These are phyloP conservation scores for Colletotrichum siamense DNA, from an alignment of 2,329 filamentous ascomycete species.

Conservation along the genomic window DNA sequence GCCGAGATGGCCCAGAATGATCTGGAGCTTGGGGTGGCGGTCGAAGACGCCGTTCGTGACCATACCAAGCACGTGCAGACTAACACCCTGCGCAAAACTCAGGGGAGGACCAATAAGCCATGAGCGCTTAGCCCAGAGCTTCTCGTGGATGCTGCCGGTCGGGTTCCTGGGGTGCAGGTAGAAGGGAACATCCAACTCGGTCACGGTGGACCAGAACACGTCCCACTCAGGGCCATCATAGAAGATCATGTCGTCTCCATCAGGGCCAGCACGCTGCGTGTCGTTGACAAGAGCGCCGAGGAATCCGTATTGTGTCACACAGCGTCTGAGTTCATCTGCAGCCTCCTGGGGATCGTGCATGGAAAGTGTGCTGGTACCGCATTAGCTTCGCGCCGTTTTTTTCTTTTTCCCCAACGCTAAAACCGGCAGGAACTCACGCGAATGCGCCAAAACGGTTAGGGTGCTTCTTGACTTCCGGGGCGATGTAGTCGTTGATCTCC, in stretches of 20 bases:
- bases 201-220: background rate
- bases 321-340: slow-evolving; percentile 52
- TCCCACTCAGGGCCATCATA: background rate
- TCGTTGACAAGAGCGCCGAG: slow-evolving; percentile 49
- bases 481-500: slow-evolving; percentile 33
- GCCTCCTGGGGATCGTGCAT: background rate
- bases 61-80: background rate
- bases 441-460: slow-evolving; percentile 50
- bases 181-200: background rate
- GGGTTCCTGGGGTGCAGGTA: background rate
- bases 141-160: background rate
- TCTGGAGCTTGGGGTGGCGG: background rate
- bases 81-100: background rate
- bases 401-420: background rate
- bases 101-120: background rate
- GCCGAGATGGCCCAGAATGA: background rate
- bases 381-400: background rate
- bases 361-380: background rate
- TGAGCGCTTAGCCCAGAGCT: background rate
- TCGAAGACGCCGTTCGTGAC: background rate
- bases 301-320: slow-evolving; percentile 64
- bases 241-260: background rate
- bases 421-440: slow-evolving; percentile 34
- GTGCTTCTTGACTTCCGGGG: slow-evolving; percentile 23
- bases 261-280: background rate